Conservation (phyloP, 225 moss, liverwort and hornwort genomes). For the Ulota crispa region DNA sequence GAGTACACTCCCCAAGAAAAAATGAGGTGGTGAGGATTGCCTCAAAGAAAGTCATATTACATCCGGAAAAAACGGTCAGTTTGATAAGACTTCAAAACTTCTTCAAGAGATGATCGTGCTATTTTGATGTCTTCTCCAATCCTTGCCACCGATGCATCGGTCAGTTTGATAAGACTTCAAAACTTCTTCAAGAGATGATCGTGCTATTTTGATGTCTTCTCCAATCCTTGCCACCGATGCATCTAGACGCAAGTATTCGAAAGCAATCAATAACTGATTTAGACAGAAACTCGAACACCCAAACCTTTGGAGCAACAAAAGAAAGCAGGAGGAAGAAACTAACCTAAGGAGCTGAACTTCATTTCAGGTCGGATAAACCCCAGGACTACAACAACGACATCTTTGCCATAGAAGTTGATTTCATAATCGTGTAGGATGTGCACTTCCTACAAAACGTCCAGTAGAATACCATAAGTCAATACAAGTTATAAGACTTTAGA, state of each 20-base stretch:
- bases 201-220: constrained; percentile 41
- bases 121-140: constrained; percentile 47
- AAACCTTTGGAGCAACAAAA: neutral
- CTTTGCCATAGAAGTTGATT: constrained; percentile 63
- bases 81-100: constrained; percentile 53
- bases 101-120: constrained; percentile 38
- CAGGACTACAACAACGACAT: constrained; percentile 54
- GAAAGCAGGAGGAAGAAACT: constrained; percentile 20
- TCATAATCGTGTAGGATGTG: constrained; percentile 61
- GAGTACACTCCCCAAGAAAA: too few species aligned
- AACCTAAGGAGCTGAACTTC: constrained; percentile 67
- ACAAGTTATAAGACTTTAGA: neutral
- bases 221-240: constrained; percentile 52
- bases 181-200: constrained; percentile 41
- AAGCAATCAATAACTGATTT: neutral
- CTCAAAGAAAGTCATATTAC: constrained; percentile 6
- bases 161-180: constrained; percentile 54
- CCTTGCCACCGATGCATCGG: constrained; percentile 38
- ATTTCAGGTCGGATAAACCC: constrained; percentile 75
- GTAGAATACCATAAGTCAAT: neutral
- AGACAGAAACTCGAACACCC: neutral
- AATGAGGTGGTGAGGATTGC: neutral
- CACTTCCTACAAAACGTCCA: constrained; percentile 58
- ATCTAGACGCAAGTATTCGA: constrained; percentile 32
- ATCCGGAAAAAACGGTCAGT: constrained; percentile 48